These are phyloP conservation scores for Borealophlyctis nickersoniae DNA, from an alignment of 192 early-diverging fungal genomes.

Conservation along the genomic window DNA sequence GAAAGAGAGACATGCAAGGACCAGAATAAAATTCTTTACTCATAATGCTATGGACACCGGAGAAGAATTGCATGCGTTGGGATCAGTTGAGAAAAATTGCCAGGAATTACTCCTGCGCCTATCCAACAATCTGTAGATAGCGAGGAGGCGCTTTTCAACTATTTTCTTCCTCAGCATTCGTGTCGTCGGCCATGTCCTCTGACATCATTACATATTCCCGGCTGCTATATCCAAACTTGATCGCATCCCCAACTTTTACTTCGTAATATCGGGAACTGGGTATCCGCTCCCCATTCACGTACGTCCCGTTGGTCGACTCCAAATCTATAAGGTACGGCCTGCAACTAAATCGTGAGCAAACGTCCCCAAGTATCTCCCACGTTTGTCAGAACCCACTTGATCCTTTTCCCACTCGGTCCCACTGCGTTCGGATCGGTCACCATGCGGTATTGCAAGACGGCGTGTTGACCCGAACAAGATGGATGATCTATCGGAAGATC, in stretches of 20 bases:
- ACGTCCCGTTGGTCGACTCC: conserved; percentile 87
- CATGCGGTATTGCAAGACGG: conserved; percentile 84
- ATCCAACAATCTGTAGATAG: too few relatives aligned
- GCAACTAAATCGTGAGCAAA: too few relatives aligned
- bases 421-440: conserved; percentile 48
- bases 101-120: too few relatives aligned
- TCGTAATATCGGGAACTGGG: conserved; percentile 80
- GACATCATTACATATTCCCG: conserved; percentile 89
- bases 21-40: too few relatives aligned
- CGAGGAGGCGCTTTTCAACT: too few relatives aligned
- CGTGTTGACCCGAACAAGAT: conserved; percentile 92
- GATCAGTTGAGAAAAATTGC: too few relatives aligned
- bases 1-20: too few relatives aligned
- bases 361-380: too few relatives aligned
- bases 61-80: too few relatives aligned
- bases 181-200: conserved; percentile 62
- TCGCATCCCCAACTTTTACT: conserved; percentile 73
- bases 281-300: conserved; percentile 75
- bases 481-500: conserved; percentile 96
- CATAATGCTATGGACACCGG: too few relatives aligned
- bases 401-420: conserved; percentile 39
- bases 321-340: conserved; percentile 94
- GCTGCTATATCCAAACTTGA: conserved; percentile 88
- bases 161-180: too few relatives aligned
- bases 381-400: conserved; percentile 67